Evolutionary conservation across 2,329 filamentous ascomycete species (phyloP).

Genomic region (Talaromyces albobiverticillius): DNA sequence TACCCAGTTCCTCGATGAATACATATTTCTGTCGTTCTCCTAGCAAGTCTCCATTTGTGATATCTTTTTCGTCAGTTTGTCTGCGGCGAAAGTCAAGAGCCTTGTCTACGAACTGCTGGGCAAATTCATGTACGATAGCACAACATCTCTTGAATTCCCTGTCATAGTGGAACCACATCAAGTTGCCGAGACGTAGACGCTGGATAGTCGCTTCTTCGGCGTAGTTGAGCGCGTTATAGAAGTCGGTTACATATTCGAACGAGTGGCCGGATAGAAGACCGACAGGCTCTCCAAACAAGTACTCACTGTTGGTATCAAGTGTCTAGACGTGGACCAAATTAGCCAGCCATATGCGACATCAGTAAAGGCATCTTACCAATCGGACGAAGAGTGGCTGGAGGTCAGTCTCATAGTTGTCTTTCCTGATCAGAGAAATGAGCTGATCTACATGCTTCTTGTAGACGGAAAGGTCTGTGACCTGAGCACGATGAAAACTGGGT

Average conservation of each 20-base stretch:
- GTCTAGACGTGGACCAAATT: constrained; percentile 44
- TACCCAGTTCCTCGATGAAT: constrained; percentile 57
- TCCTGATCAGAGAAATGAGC: background rate
- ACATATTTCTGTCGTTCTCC: constrained; percentile 42
- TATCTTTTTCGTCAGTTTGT: constrained; percentile 30
- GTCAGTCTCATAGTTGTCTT: background rate
- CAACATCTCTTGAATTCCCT: background rate
- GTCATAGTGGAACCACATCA: background rate
- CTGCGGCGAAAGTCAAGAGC: constrained; percentile 60
- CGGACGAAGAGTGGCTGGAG: constrained; percentile 9
- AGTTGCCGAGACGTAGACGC: background rate
- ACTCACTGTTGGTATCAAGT: constrained; percentile 81
- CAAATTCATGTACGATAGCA: background rate
- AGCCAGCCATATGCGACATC: background rate
- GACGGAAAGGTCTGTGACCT: constrained; percentile 1
- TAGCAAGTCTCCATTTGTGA: too few relatives aligned
- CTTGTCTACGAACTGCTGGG: constrained; percentile 63
- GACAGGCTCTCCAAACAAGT: constrained; percentile 65
- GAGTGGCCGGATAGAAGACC: background rate
- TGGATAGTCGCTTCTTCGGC: constrained; percentile 8
- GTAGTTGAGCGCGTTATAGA: constrained; percentile 37
- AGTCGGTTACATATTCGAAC: constrained; percentile 32
- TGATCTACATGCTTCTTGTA: background rate
- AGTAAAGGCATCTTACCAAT: background rate
- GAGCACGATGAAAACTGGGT: constrained; percentile 11